Percentiles rank a stretch among this genome's conserved stretches.
Conservation (phyloP, 169 alveolate genomes). For the Plasmodium yoelii region DNA sequence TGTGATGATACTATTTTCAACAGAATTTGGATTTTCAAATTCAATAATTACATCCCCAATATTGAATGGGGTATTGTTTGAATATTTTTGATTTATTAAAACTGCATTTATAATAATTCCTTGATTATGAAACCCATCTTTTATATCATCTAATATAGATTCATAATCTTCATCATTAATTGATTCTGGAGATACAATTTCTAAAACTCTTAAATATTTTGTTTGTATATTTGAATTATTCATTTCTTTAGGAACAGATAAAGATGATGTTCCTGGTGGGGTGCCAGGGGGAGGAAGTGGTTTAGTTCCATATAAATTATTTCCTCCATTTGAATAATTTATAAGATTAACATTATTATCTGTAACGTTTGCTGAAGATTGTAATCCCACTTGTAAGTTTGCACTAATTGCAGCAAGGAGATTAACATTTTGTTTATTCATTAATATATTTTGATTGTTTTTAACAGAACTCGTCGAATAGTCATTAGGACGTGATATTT, state of each 20-base stretch:
- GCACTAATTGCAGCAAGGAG: background rate
- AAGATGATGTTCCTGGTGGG: constrained; percentile 54
- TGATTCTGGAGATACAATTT: constrained; percentile 39
- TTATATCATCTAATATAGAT: constrained; percentile 82
- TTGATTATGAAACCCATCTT: constrained; percentile 83
- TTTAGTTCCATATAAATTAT: background rate
- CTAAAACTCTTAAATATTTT: constrained; percentile 45
- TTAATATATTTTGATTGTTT: constrained; percentile 16
- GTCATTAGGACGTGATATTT: constrained; percentile 93
- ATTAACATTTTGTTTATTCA: constrained; percentile 1
- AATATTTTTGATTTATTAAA: constrained; percentile 79
- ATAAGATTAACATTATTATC: constrained; percentile 8
- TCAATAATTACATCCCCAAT: constrained; percentile 84
- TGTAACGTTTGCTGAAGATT: constrained; percentile 1
- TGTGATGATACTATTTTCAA: constrained; percentile 79
- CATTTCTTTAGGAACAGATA: constrained; percentile 39
- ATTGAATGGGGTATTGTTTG: constrained; percentile 76
- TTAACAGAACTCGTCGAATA: constrained; percentile 84
- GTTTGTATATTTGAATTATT: constrained; percentile 53
- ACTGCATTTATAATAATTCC: constrained; percentile 81
- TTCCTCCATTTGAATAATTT: background rate
- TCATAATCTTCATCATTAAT: constrained; percentile 73
- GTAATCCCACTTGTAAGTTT: background rate
- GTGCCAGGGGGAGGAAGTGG: constrained; percentile 72
- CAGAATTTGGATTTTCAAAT: constrained; percentile 79